Conservation (phyloP, 75 land plant genomes). For the Pinus taeda region DNA sequence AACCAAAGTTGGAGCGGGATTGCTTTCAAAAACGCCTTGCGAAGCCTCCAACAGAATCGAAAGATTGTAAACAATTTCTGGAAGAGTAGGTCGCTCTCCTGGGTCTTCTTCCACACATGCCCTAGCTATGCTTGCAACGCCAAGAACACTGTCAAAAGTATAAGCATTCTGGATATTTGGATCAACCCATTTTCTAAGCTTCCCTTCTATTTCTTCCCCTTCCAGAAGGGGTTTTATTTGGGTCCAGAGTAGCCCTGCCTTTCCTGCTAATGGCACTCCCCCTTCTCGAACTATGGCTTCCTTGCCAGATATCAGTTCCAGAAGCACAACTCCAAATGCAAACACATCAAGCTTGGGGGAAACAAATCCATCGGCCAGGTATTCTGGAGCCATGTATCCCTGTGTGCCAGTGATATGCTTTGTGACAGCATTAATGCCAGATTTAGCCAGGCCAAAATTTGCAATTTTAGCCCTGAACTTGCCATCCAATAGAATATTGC, state of each 20-base stretch:
- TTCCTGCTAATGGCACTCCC: constrained; percentile 17
- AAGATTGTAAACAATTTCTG: constrained; percentile 34
- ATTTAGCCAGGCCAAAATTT: constrained; percentile 66
- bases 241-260: constrained; percentile 18
- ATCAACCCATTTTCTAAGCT: constrained; percentile 60
- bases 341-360: constrained; percentile 59
- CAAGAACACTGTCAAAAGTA: constrained; percentile 48
- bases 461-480: constrained; percentile 74
- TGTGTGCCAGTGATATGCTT: constrained; percentile 48
- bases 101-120: constrained; percentile 56
- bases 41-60: background rate
- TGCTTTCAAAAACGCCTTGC: background rate
- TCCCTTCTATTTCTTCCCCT: constrained; percentile 23
- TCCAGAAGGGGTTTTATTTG: constrained; percentile 25
- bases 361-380: constrained; percentile 31
- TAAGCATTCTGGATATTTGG: constrained; percentile 24
- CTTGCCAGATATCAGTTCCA: constrained; percentile 74
- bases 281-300: constrained; percentile 29
- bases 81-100: constrained; percentile 53
- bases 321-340: constrained; percentile 67
- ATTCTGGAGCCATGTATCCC: constrained; percentile 82
- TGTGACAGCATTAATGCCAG: constrained; percentile 46
- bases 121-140: constrained; percentile 47
- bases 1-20: background rate
- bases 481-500: constrained; percentile 67